phyloP scores from a whole-genome alignment of 768 basidiomycete genomes.

The Mrakia frigida region DNA sequence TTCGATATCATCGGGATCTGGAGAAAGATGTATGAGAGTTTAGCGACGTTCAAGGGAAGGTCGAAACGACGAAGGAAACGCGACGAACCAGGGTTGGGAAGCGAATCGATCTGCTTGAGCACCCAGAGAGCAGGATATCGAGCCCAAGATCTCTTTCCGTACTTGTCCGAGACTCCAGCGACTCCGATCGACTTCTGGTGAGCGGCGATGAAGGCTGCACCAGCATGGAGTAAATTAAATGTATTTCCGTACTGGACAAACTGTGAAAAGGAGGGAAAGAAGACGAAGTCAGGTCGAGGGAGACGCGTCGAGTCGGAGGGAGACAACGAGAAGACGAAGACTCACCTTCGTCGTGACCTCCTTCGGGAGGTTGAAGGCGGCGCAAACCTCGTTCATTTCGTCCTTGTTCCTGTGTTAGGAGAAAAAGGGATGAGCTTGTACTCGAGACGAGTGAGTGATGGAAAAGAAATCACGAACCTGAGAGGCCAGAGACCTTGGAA shows the following conservation, averaged over 20 bases:
- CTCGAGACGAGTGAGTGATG: too few relatives aligned
- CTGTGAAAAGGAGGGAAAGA: conserved; percentile 50
- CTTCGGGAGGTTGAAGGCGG: conserved; percentile 95
- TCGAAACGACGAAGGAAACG: conserved; percentile 51
- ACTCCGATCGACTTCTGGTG: conserved; percentile 93
- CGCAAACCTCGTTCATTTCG: conserved; percentile 90
- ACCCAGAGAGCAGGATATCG: conserved; percentile 95
- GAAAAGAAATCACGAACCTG: too few relatives aligned
- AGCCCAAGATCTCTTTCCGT: conserved; percentile 94
- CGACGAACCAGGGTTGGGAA: background rate
- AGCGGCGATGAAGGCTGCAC: conserved; percentile 81
- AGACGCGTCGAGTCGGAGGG: background rate
- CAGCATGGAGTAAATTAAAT: conserved; percentile 90
- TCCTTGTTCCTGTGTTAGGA: conserved; percentile 32
- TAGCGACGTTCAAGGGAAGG: conserved; percentile 68
- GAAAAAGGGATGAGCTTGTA: too few relatives aligned
- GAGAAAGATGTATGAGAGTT: too few relatives aligned
- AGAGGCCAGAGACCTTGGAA: conserved; percentile 85
- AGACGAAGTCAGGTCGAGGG: background rate
- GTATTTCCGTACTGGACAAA: conserved; percentile 98
- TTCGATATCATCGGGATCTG: conserved; percentile 90
- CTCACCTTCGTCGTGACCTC: conserved; percentile 61
- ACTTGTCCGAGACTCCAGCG: conserved; percentile 95
- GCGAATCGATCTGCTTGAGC: conserved; percentile 76
- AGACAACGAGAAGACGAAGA: background rate